Evolutionary conservation across 352 stramenopile genomes (phyloP), one percentile per base, ranked within the genome.

Genomic region (Globisporangium apiculatum): DNA sequence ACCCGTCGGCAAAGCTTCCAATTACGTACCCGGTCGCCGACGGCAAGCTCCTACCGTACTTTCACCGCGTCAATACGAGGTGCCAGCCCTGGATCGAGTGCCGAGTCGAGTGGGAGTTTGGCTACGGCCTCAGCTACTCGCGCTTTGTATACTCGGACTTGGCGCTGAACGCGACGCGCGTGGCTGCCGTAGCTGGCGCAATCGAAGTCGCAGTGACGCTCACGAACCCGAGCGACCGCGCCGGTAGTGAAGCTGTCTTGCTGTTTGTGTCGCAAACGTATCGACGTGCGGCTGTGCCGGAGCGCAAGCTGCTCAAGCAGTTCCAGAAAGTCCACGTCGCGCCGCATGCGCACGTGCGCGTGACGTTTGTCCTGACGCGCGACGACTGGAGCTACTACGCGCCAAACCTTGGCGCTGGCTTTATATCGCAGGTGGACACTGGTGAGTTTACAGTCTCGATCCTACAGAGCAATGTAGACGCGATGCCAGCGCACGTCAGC

Each of bases 251-350:
- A 31, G 71, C 74, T 15, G 73, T 96, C 8, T 55, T 96, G 57
- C 66, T 95, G 1, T 92, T 91, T 51, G 57, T 89, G 17, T 60
- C 75, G 2, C 72, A 94, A 52, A 66, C 73, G 17, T 81, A 69
- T 58, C 69, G 83, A 9, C 54, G 70, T 14, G 68, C 65, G 10
- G 68, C 77, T 31, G 72, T 85, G 5, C 85, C 85, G 0, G 81
- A 91, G 58, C 70, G 70, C 52, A 93, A 92, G 58, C 58, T 91
- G 61, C 78, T 95, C 35, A 89, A 87, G 66, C 66, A 72, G 11
- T 91, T 93, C 60, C 54, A 72, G 46, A 93, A 92, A 69, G 61
- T 93, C 24, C 61, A 70, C 5, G 58, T 86, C 10, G 46, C 64
- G 5, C 41, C 71, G 0, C 69, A 69, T 6, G 57, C 69, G 12